Evolutionary conservation across 2,329 filamentous ascomycete genomes (phyloP).

Genomic region (Sphaceloma murrayae): DNA sequence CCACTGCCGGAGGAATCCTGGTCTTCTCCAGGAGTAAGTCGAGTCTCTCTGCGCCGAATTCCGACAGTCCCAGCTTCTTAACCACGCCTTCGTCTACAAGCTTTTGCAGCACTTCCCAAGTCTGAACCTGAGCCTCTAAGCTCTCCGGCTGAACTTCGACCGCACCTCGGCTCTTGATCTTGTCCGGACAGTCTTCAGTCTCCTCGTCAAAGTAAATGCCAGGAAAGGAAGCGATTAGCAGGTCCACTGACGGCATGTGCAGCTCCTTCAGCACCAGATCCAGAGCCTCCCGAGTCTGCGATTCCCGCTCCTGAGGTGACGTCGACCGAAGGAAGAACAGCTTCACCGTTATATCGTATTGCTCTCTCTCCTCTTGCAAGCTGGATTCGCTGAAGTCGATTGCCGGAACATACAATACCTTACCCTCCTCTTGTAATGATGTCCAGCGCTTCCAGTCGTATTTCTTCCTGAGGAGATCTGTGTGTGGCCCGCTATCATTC

Average conservation of each 20-base stretch:
- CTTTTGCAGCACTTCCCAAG: conserved; percentile 58
- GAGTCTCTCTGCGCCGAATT: conserved; percentile 81
- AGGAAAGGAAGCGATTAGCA: conserved; percentile 88
- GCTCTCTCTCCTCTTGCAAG: conserved; percentile 66
- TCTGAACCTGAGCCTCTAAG: conserved; percentile 56
- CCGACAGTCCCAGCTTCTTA: conserved; percentile 69
- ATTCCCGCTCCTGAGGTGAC: conserved; percentile 41
- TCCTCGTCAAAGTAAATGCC: conserved; percentile 89
- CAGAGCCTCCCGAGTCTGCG: conserved; percentile 69
- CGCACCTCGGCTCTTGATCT: conserved; percentile 35
- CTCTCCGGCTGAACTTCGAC: conserved; percentile 44
- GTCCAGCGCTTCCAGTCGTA: conserved; percentile 52
- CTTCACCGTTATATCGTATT: conserved; percentile 94
- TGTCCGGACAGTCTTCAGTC: conserved; percentile 65
- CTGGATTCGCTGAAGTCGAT: conserved; percentile 63
- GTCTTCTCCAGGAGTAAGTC: conserved; percentile 64
- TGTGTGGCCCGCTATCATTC: conserved; percentile 21
- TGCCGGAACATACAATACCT: conserved; percentile 62
- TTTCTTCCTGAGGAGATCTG: conserved; percentile 7
- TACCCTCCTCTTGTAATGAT: conserved; percentile 40
- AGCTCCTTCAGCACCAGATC: conserved; percentile 72
- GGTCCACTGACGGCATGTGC: conserved; percentile 63
- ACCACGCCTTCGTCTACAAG: conserved; percentile 64
- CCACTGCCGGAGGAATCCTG: conserved; percentile 64
- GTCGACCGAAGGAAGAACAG: conserved; percentile 74